A percentile compares a stretch with the other conserved stretches of the same genome.
phyloP scores from a whole-genome alignment of 164 flowering plant species.

The Brasenia schreberi region DNA sequence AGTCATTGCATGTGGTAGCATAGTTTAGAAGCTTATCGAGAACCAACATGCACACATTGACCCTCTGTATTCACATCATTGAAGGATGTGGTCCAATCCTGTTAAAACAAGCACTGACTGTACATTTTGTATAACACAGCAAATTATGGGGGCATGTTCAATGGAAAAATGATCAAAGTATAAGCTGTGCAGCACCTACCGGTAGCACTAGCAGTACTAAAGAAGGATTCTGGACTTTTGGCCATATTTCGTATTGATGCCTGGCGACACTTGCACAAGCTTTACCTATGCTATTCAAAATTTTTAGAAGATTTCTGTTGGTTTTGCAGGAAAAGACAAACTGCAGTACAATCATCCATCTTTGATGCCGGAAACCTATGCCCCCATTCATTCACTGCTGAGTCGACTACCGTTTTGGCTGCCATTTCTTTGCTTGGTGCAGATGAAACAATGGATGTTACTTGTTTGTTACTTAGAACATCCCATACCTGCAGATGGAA shows the following conservation, averaged over 20 bases:
- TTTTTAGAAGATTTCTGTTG: background rate
- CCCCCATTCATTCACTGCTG: slow-evolving; percentile 45
- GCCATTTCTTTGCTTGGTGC: slow-evolving; percentile 33
- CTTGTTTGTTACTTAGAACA: slow-evolving; percentile 54
- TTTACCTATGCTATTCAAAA: background rate
- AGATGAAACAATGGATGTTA: slow-evolving; percentile 36
- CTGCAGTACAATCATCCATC: slow-evolving; percentile 58
- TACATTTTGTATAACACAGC: too few relatives aligned
- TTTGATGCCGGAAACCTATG: slow-evolving; percentile 40
- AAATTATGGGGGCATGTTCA: too few relatives aligned
- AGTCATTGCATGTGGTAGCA: too few relatives aligned
- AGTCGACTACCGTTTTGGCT: slow-evolving; percentile 51
- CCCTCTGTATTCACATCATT: too few relatives aligned
- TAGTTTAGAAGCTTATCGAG: too few relatives aligned
- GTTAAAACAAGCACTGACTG: too few relatives aligned
- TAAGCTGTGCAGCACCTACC: too few relatives aligned
- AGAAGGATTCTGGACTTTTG: too few relatives aligned
- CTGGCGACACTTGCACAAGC: background rate
- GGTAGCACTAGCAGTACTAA: too few relatives aligned
- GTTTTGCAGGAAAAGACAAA: slow-evolving; percentile 47
- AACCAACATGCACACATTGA: too few relatives aligned
- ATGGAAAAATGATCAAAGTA: too few relatives aligned
- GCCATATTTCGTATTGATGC: background rate
- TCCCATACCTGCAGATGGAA: slow-evolving; percentile 22
- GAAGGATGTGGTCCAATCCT: too few relatives aligned